Percentiles rank a stretch among this genome's conserved stretches.
These are phyloP conservation scores for Cyberlindnera xishuangbannaensis DNA, from an alignment of 805 yeast genomes.

Conservation along the genomic window DNA sequence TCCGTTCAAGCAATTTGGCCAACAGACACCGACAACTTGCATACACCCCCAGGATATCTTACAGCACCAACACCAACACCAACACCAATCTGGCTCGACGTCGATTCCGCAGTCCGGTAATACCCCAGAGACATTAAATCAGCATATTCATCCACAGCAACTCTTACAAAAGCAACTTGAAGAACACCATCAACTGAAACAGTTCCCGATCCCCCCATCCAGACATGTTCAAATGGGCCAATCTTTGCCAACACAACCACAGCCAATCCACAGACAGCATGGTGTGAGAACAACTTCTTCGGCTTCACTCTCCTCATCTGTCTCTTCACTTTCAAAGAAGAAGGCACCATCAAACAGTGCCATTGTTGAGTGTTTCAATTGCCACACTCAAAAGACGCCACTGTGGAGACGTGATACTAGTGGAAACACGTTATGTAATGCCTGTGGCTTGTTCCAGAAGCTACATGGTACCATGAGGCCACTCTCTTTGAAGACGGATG, in stretches of 20 bases:
- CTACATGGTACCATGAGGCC: constrained; percentile 93
- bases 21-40: constrained; percentile 6
- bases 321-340: constrained; percentile 19
- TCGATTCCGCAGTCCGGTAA: no score
- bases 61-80: constrained; percentile 9
- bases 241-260: constrained; percentile 12
- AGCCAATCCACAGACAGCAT: constrained; percentile 1
- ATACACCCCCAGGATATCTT: constrained; percentile 13
- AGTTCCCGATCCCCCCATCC: constrained; percentile 1
- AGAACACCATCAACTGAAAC: constrained; percentile 4
- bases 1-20: constrained; percentile 6
- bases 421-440: constrained; percentile 90
- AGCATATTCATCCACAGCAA: constrained; percentile 17
- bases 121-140: no score
- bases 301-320: constrained; percentile 18
- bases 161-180: constrained; percentile 12
- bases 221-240: constrained; percentile 5
- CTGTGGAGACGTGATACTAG: constrained; percentile 88
- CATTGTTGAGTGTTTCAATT: constrained; percentile 63
- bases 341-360: constrained; percentile 16
- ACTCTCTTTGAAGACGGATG: constrained; percentile 81
- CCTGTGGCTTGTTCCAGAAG: constrained; percentile 88
- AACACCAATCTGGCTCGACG: no score
- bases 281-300: constrained; percentile 11
- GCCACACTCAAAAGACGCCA: constrained; percentile 87